phyloP scores from a whole-genome alignment of 2,329 filamentous ascomycete genomes.

The Xylariaceae sp. region DNA sequence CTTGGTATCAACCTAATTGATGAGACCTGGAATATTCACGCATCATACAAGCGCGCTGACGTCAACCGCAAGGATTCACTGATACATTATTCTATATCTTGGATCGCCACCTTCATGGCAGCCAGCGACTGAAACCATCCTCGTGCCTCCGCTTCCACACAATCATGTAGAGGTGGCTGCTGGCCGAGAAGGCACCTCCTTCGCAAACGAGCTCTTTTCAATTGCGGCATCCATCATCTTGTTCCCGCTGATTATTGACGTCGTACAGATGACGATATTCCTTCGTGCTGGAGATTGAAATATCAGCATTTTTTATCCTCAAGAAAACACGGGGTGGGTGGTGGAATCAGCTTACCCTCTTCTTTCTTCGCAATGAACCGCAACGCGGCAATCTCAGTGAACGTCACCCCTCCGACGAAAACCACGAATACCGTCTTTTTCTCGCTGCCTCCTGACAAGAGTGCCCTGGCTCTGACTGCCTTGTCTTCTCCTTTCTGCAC shows the following conservation, averaged over 20 bases:
- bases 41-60: no score
- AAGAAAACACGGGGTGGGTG: constrained; percentile 3
- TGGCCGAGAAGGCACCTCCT: constrained; percentile 21
- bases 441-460: constrained; percentile 69
- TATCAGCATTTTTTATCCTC: constrained; percentile 9
- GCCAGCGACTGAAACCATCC: no score
- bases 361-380: constrained; percentile 84
- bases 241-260: constrained; percentile 84
- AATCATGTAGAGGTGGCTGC: no score
- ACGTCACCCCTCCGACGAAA: constrained; percentile 94
- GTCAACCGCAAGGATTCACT: no score
- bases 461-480: constrained; percentile 78
- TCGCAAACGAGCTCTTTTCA: constrained; percentile 63
- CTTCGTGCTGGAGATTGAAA: constrained; percentile 62
- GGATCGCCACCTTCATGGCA: no score
- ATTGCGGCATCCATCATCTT: constrained; percentile 82
- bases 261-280: constrained; percentile 88
- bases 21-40: no score
- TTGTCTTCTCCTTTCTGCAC: constrained; percentile 90
- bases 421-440: constrained; percentile 93
- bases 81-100: no score
- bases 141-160: no score
- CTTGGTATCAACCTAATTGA: no score
- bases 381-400: constrained; percentile 91
- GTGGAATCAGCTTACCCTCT: constrained; percentile 46